Base-by-base conservation (phyloP, 2,329 filamentous ascomycete genomes). In the Kalmusia sp. region DNA sequence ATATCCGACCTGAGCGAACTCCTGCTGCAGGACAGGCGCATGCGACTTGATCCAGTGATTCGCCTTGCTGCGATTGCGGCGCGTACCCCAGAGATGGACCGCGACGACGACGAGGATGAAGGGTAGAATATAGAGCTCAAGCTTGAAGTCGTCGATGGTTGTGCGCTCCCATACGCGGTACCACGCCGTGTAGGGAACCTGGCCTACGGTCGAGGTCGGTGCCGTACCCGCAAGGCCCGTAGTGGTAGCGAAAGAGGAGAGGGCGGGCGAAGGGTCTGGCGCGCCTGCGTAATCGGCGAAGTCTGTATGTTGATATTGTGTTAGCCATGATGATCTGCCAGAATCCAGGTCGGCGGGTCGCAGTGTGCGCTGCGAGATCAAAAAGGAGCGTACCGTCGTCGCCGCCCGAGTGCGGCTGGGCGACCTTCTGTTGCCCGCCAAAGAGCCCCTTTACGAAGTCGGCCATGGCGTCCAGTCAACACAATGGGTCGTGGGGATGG, bases 91-190 rank as follows among this genome's bases (percentile, higher is more conserved):
- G 69, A 96, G 77, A 73, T 98, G 93, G 58, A 96, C 79, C 35
- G 87, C 72, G 61, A 97, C 81, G 61, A 97, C 84, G 48, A 96
- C 61, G 49, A 87, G 70, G 64, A 97, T 85, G 68, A 92, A 81
- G 28, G 85, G 84, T 55, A 97, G 79, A 67, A 99, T 90, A 73
- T 92, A 79, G 54, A 90, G 89, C 79, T 99, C 95, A 67, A 88
- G 84, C 77, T 87, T 87, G 83, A 99, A 99, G 75, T 99, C 95
- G 69, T 82, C 83, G 55, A 88, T 79, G 22, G 87, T 87, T 68
- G 93, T 87, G 69, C 95, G 92, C 84, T 98, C 93, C 84, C 96
- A 95, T 57, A 98, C 82, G 51, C 92, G 92, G 80, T 98, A 99
- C 95, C 95, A 99, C 81, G 91, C 92, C 46, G 92, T 96, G 76